Evolutionary conservation across 257 asterid genomes (phyloP).

Genomic region (Gentiana macrophylla): DNA sequence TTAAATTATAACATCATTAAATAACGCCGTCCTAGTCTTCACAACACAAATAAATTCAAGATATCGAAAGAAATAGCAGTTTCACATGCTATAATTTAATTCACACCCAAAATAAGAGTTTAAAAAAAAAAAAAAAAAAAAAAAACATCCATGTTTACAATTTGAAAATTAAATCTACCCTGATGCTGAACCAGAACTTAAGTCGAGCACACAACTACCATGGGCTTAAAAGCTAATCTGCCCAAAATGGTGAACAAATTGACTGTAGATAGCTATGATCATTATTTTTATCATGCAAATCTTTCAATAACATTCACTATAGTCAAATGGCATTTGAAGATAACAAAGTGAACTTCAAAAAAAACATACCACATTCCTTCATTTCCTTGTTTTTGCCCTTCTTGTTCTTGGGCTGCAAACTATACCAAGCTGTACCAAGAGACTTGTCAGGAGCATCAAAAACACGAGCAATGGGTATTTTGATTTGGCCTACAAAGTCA

Average conservation of each 20-base stretch:
- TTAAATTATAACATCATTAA: not conserved
- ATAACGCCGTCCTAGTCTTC: constrained; percentile 2
- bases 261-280: too few relatives aligned
- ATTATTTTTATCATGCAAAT: too few relatives aligned
- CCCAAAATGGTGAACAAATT: too few relatives aligned
- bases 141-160: too few relatives aligned
- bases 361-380: constrained; percentile 64
- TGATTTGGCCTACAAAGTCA: constrained; percentile 82
- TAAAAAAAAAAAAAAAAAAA: too few relatives aligned
- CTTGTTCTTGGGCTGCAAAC: constrained; percentile 68
- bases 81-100: not conserved
- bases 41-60: not conserved
- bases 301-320: not conserved
- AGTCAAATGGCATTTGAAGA: not conserved
- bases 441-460: constrained; percentile 76
- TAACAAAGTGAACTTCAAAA: not conserved
- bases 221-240: too few relatives aligned
- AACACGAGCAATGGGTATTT: constrained; percentile 50
- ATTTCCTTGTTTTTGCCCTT: constrained; percentile 68
- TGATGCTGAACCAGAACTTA: too few relatives aligned
- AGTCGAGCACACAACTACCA: too few relatives aligned
- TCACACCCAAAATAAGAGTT: not conserved
- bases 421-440: constrained; percentile 86
- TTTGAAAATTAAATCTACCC: too few relatives aligned
- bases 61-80: not conserved